Evolutionary conservation across 371 early-diverging fungal genomes (phyloP), one percentile per base, ranked within the genome.

Genomic region (Paraphysoderma sedebokerense): DNA sequence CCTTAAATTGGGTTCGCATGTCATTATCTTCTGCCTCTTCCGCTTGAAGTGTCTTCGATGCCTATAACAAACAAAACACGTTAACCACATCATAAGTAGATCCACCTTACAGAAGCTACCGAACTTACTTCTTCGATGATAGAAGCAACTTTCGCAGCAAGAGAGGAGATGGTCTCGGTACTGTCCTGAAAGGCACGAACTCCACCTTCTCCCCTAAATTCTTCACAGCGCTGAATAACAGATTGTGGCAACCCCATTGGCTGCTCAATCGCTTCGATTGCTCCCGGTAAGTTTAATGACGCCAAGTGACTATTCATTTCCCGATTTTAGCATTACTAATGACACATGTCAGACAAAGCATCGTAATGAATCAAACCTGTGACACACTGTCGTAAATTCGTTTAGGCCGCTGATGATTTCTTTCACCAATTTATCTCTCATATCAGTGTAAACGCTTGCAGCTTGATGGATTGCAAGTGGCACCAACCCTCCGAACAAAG

Each of bases 391-490:
- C 0, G 74, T 68, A 28, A 84, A 54, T 22, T 78, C 79, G 2
- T 72, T 61, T n/a, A 79, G 60, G 27, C 69, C 66, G 4, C 70
- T 46, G 42, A 84, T 70, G n/a, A 76, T 73, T n/a, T 61, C 68
- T 29, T 67, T 67, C 15, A 87, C 70, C 20, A 80, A 54, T 38
- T 66, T 63, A 31, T 89, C 83, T 54, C 79, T 83, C 33, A 78
- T 70, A 52, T 80, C 77, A 7, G 68, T 61, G 60, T 88, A 92
- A 0, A 83, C 69, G 37, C 82, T 82, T 1, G 75, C 81, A 1
- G 87, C 85, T 55, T 87, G 83, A 60, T 90, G 89, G 2, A 90
- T 82, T 1, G 82, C 82, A 62, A 85, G 81, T 6, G 93, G 93
- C 1, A 90, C 82, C n/a, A 92, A 62, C 4, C 68, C 68, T 34